Conservation (phyloP, 352 stramenopile species). For the Phytophthora europaea region DNA sequence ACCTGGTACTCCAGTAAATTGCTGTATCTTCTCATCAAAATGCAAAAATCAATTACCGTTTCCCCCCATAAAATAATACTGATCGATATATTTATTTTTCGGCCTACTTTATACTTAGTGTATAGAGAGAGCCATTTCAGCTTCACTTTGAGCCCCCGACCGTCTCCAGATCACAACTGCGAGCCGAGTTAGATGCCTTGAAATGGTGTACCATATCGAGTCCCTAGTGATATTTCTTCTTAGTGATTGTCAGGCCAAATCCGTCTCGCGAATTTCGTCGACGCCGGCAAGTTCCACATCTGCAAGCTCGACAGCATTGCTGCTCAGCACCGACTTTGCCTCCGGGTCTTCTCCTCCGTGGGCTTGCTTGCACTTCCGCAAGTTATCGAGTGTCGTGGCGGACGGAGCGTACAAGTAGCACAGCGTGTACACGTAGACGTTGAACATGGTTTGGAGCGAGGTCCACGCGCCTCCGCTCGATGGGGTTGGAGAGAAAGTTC, state of each 20-base stretch:
- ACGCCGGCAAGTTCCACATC: slow-evolving; percentile 23
- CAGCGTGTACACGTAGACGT: slow-evolving; percentile 67
- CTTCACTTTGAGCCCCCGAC: too few species aligned
- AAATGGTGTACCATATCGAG: too few species aligned
- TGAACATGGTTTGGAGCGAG: slow-evolving; percentile 61
- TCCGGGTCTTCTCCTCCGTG: slow-evolving; percentile 16
- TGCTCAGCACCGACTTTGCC: slow-evolving; percentile 16
- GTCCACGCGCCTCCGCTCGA: slow-evolving; percentile 62
- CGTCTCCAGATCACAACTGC: too few species aligned
- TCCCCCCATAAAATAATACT: too few species aligned
- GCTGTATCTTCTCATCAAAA: too few species aligned
- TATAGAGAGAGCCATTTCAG: too few species aligned
- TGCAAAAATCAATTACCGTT: too few species aligned
- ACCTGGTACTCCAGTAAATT: too few species aligned
- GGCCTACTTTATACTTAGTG: too few species aligned
- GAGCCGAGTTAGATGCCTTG: too few species aligned
- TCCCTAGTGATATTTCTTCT: not conserved
- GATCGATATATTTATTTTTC: too few species aligned
- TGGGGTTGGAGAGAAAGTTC: slow-evolving; percentile 56
- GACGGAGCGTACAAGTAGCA: slow-evolving; percentile 68
- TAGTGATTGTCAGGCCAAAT: slow-evolving; percentile 8
- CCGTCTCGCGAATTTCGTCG: slow-evolving; percentile 20
- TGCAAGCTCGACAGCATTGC: slow-evolving; percentile 7
- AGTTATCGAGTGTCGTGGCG: slow-evolving; percentile 36
- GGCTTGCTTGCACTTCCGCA: slow-evolving; percentile 31